Evolutionary conservation across 129 eudicot genomes (phyloP).

Genomic region (Rutidosis leptorrhynchoides): DNA sequence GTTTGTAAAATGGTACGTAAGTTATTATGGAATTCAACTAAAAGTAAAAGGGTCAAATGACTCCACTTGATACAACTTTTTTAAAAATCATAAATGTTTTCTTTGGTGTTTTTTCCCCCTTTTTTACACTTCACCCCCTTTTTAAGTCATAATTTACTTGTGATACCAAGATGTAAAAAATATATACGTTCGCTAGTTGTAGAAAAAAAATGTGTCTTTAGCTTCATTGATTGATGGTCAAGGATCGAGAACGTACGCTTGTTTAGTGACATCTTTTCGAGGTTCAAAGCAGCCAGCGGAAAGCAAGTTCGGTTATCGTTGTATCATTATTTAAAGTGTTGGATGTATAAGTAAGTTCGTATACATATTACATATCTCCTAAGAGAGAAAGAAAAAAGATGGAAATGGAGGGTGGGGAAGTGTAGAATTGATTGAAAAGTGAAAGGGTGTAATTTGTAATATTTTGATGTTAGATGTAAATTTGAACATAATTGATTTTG

Average conservation of each 20-base stretch:
- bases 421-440: slow-evolving; percentile 31
- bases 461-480: slow-evolving; percentile 35
- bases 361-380: slow-evolving; percentile 28
- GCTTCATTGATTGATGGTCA: neutral
- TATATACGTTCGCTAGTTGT: neutral
- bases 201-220: too few species aligned
- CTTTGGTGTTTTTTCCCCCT: slow-evolving; percentile 22
- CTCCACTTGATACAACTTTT: slow-evolving; percentile 9
- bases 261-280: neutral
- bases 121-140: slow-evolving; percentile 15
- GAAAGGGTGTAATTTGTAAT: slow-evolving; percentile 32
- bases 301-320: slow-evolving; percentile 19
- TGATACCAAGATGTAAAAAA: slow-evolving; percentile 7
- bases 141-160: slow-evolving; percentile 24
- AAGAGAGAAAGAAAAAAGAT: slow-evolving; percentile 18
- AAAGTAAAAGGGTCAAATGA: slow-evolving; percentile 55
- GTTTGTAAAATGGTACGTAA: slow-evolving; percentile 73
- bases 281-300: neutral
- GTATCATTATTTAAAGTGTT: slow-evolving; percentile 39
- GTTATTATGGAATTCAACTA: slow-evolving; percentile 63
- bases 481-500: slow-evolving; percentile 32
- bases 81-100: slow-evolving; percentile 15
- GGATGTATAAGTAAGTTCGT: slow-evolving; percentile 19
- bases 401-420: slow-evolving; percentile 35
- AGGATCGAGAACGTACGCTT: slow-evolving; percentile 13